phyloP scores from a whole-genome alignment of 805 yeast genomes.

The Starmera dryadoides region DNA sequence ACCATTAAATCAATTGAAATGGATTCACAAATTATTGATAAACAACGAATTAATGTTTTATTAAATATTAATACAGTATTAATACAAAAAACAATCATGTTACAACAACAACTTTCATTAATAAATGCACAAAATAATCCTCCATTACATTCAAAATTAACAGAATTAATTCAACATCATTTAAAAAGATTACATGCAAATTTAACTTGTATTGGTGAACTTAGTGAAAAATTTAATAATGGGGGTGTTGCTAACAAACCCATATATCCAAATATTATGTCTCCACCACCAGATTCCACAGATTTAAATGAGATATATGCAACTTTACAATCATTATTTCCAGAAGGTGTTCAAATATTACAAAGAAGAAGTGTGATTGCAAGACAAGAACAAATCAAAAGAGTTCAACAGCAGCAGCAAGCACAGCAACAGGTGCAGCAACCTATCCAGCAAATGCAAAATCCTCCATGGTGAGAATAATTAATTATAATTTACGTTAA shows the following conservation, averaged over 20 bases:
- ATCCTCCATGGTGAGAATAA: too few relatives aligned
- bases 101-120: constrained; percentile 16
- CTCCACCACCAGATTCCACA: constrained; percentile 18
- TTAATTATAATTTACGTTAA: too few relatives aligned
- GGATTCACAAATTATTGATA: constrained; percentile 7
- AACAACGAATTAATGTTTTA: constrained; percentile 15
- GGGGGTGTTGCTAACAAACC: constrained; percentile 1
- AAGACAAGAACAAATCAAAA: constrained; percentile 2
- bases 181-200: constrained; percentile 21
- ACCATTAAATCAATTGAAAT: neutral
- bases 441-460: constrained; percentile 4
- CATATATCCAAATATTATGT: constrained; percentile 17
- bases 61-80: constrained; percentile 18
- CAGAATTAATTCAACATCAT: constrained; percentile 15
- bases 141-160: constrained; percentile 10
- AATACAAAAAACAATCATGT: constrained; percentile 17
- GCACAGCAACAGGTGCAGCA: neutral
- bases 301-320: constrained; percentile 18
- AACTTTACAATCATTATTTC: constrained; percentile 17
- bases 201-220: constrained; percentile 21
- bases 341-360: constrained; percentile 18
- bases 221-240: constrained; percentile 17
- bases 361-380: constrained; percentile 11
- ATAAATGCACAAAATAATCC: constrained; percentile 4
- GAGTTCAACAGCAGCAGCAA: constrained; percentile 4